Percentiles rank a stretch among this genome's conserved stretches.
Evolutionary conservation across 106 monocot genomes (phyloP).

Genomic region (Platanthera zijinensis): DNA sequence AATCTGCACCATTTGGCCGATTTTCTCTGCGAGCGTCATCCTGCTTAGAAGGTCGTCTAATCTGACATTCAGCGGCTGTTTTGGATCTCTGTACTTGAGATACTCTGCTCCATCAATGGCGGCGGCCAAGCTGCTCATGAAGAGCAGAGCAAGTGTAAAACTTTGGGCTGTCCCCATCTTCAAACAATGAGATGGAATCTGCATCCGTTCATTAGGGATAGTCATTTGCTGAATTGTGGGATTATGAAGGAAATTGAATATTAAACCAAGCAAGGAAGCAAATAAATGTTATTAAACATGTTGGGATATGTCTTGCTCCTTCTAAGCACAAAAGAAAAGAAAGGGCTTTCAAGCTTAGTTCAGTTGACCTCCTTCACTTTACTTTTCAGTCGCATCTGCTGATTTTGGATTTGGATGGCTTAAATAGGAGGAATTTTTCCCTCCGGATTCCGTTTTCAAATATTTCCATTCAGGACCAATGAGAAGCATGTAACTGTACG

Average conservation of each 20-base stretch:
- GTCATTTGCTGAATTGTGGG: background rate
- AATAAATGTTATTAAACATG: no score
- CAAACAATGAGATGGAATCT: background rate
- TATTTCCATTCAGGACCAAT: no score
- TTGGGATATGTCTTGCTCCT: no score
- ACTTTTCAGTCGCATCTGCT: no score
- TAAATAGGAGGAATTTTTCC: no score
- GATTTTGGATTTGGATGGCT: no score
- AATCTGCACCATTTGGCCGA: constrained; percentile 44
- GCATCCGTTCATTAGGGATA: background rate
- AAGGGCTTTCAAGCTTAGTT: no score
- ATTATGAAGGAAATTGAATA: background rate
- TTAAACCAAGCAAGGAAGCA: no score
- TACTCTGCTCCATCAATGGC: constrained; percentile 15
- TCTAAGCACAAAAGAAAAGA: no score
- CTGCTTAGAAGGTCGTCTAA: constrained; percentile 25
- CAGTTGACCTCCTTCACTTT: no score
- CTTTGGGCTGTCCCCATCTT: constrained; percentile 4
- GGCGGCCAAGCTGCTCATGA: constrained; percentile 10
- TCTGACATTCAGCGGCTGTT: constrained; percentile 23
- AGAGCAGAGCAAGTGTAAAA: constrained; percentile 10
- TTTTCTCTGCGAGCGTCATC: constrained; percentile 42
- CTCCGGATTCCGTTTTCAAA: no score
- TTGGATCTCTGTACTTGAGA: constrained; percentile 33
- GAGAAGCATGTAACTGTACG: no score